A percentile compares a stretch with the other conserved stretches of the same genome.
Evolutionary conservation across 2,329 filamentous ascomycete species (phyloP).

Genomic region (Hyphodiscus sp.): DNA sequence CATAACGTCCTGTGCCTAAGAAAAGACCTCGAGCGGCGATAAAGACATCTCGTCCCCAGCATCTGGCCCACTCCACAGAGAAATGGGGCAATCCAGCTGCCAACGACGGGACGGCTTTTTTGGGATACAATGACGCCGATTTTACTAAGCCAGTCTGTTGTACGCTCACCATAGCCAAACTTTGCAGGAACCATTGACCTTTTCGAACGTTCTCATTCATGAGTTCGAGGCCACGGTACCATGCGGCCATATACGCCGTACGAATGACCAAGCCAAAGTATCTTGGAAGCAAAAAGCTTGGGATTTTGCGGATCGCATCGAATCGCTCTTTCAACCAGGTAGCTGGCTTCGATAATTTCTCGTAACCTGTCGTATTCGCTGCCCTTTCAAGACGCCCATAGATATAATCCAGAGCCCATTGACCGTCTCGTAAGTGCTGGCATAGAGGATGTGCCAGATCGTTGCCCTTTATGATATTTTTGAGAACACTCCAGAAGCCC

Average conservation of each 20-base stretch:
- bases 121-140: constrained; percentile 84
- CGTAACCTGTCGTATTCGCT: constrained; percentile 55
- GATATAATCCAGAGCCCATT: constrained; percentile 90
- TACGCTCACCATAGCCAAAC: constrained; percentile 81
- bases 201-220: constrained; percentile 71
- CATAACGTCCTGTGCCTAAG: constrained; percentile 80
- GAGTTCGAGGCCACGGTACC: constrained; percentile 69
- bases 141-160: constrained; percentile 87
- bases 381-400: constrained; percentile 70
- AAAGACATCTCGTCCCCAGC: constrained; percentile 96
- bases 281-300: constrained; percentile 82
- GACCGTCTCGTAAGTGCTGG: constrained; percentile 82
- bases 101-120: constrained; percentile 75
- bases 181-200: constrained; percentile 85
- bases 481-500: constrained; percentile 93
- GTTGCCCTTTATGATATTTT: constrained; percentile 79
- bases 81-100: constrained; percentile 94
- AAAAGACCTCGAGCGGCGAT: constrained; percentile 91
- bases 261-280: constrained; percentile 89
- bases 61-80: constrained; percentile 85
- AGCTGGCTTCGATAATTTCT: constrained; percentile 57
- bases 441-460: constrained; percentile 90
- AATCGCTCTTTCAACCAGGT: constrained; percentile 80
- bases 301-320: constrained; percentile 75
- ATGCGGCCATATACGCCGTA: constrained; percentile 79